Evolutionary conservation across 129 eudicot genomes (phyloP).

Genomic region (Chrysanthemum seticuspe): DNA sequence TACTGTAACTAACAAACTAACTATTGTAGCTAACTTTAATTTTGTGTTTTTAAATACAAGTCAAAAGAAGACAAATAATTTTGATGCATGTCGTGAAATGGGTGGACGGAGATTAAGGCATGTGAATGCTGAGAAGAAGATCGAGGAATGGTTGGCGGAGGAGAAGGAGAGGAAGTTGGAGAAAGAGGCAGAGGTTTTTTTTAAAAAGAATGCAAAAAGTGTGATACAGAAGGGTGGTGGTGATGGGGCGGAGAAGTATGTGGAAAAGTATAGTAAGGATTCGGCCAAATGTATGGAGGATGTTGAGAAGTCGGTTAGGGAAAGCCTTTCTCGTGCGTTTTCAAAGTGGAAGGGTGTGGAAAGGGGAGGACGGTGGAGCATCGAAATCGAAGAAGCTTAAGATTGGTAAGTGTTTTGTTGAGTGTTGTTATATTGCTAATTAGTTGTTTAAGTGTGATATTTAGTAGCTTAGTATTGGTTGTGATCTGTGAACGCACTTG

Average conservation of each 20-base stretch:
- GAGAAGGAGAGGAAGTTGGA: slow-evolving; percentile 75
- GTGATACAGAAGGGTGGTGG: slow-evolving; percentile 50
- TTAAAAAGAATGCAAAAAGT: slow-evolving; percentile 66
- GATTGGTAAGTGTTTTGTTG: slow-evolving; percentile 56
- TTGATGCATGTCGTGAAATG: slow-evolving; percentile 97
- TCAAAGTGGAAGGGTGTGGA: slow-evolving; percentile 48
- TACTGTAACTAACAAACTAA: too few species aligned
- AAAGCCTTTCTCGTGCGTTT: slow-evolving; percentile 48
- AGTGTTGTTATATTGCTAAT: not conserved
- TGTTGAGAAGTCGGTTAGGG: slow-evolving; percentile 87
- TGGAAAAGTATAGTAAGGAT: slow-evolving; percentile 82
- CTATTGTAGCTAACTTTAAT: too few species aligned
- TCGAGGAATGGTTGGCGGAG: slow-evolving; percentile 92
- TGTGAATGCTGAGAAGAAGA: slow-evolving; percentile 92
- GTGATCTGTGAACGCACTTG: too few species aligned
- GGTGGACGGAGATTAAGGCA: slow-evolving; percentile 93
- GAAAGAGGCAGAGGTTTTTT: slow-evolving; percentile 76
- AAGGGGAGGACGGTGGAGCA: slow-evolving; percentile 20
- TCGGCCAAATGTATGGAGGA: slow-evolving; percentile 82
- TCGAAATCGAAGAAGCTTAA: slow-evolving; percentile 54
- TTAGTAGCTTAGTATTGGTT: not conserved
- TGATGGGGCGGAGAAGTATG: slow-evolving; percentile 69
- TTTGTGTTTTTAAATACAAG: slow-evolving; percentile 46
- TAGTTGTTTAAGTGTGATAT: not conserved
- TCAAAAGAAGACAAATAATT: slow-evolving; percentile 90